Evolutionary conservation across 2,329 filamentous ascomycete species (phyloP), one percentile per base, ranked within the genome.

Genomic region (Piedraia hortae): DNA sequence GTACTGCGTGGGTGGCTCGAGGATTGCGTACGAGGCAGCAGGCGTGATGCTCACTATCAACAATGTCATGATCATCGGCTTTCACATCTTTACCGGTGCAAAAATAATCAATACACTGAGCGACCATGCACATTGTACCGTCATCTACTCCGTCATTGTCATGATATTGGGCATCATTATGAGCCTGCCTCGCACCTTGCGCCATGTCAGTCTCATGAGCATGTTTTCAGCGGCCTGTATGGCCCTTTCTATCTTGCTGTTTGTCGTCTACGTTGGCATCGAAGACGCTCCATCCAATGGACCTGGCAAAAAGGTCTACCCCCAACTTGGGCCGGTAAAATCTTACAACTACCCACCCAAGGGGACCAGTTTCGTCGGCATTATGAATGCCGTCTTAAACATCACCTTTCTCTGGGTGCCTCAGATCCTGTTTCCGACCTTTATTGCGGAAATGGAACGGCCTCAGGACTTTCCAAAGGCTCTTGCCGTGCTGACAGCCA

Each of bases 401-500:
- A 37, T 34, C 17, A 53, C 50, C 9, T 55, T 21, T 14, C 4
- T 21, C 12, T 55, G 50, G 51, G 49, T 54, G 1, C 51, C 52
- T 2, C 52, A 56, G 27, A 55, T 55, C 25, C 44, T 56, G 12
- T 55, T 56, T 35, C 53, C 53, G 1, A 50, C 48, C 8, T 56
- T 56, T 36, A 55, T 56, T 36, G 32, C 51, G 14, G 52, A 56
- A 28, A 54, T 54, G 51, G 46, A 54, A 26, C 36, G 34, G 7
- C 52, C 52, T 1, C 45, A 55, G 21, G 52, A 56, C 34, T 56
- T 56, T 35, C 51, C 52, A 19, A 56, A 56, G 26, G 39, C 51
- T 2, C 43, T 56, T 16, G 48, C 51, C 2, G 51, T 56, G 16
- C 37, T 56, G 3, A 34, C 46, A 3, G 44, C 10, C 3, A 47